Evolutionary conservation across 2,329 filamentous ascomycete species (phyloP).

Genomic region (Incumbomyces lentus): DNA sequence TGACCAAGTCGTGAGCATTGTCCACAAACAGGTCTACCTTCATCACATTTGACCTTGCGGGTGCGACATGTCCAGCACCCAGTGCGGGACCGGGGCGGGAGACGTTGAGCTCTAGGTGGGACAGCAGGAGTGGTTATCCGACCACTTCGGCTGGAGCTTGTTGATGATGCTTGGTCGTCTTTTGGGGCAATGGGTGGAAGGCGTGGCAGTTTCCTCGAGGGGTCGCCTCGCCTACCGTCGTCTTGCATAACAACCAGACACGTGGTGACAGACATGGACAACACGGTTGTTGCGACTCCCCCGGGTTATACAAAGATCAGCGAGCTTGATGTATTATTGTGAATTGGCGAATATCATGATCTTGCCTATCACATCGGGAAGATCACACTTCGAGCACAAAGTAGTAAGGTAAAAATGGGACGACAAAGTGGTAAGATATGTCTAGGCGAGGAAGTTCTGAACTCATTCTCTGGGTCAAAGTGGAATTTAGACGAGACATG

Average conservation of each 20-base stretch:
- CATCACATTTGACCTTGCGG: slow-evolving; percentile 45
- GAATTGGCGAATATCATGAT: neutral
- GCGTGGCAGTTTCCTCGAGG: slow-evolving; percentile 29
- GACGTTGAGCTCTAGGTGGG: slow-evolving; percentile 31
- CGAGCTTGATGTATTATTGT: neutral
- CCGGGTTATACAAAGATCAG: neutral
- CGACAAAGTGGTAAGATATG: neutral
- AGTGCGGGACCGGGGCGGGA: slow-evolving; percentile 44
- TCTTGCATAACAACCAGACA: slow-evolving; percentile 26
- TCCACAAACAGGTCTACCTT: slow-evolving; percentile 44
- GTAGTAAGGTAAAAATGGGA: neutral
- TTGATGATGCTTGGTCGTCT: slow-evolving; percentile 25
- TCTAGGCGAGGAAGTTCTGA: neutral
- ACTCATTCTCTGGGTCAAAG: neutral
- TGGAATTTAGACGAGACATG: neutral
- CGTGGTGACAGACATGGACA: slow-evolving; percentile 2
- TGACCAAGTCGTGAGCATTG: slow-evolving; percentile 48
- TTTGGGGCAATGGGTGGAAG: slow-evolving; percentile 38
- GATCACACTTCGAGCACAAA: no score
- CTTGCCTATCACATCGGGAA: neutral
- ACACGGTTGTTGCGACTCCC: neutral
- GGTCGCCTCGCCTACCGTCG: slow-evolving; percentile 25
- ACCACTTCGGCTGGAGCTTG: slow-evolving; percentile 26
- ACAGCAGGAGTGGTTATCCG: slow-evolving; percentile 25
- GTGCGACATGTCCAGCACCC: slow-evolving; percentile 36